Evolutionary conservation across 768 basidiomycete species (phyloP).

Genomic region (Asterophora parasitica): DNA sequence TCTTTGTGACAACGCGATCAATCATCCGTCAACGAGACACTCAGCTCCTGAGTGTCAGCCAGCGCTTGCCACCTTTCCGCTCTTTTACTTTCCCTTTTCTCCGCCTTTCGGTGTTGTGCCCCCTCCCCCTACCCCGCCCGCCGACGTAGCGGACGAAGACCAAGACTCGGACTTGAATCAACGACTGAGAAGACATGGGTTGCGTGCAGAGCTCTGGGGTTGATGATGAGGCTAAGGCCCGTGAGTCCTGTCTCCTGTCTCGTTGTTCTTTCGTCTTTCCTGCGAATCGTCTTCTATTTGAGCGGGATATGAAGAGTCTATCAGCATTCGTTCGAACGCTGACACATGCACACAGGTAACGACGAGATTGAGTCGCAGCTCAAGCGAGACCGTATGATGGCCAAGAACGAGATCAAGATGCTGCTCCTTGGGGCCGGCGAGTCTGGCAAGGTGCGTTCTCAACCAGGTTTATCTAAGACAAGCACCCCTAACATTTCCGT

Average conservation of each 20-base stretch:
- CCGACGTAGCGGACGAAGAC: no score
- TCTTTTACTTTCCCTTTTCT: no score
- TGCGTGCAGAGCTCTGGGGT: slow-evolving; percentile 66
- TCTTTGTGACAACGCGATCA: no score
- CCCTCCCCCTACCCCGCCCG: no score
- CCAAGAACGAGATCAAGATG: slow-evolving; percentile 97
- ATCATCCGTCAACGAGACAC: no score
- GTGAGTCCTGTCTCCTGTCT: slow-evolving; percentile 39
- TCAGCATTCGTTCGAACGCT: no score
- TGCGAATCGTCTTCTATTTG: no score
- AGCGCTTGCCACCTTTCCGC: no score
- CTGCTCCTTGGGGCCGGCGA: slow-evolving; percentile 92
- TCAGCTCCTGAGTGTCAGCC: no score
- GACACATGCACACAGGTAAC: slow-evolving; percentile 50
- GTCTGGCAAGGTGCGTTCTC: slow-evolving; percentile 75
- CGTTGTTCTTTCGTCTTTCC: background rate
- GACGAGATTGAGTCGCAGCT: slow-evolving; percentile 94
- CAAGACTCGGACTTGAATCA: no score
- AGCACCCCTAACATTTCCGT: background rate
- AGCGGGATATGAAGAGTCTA: no score
- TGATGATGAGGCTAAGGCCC: slow-evolving; percentile 80
- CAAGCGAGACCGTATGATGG: slow-evolving; percentile 81
- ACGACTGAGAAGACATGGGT: slow-evolving; percentile 45
- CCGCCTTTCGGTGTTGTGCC: no score
- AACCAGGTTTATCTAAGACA: background rate